Base-by-base conservation (phyloP, 83 land plant species). In the Picea mariana region DNA sequence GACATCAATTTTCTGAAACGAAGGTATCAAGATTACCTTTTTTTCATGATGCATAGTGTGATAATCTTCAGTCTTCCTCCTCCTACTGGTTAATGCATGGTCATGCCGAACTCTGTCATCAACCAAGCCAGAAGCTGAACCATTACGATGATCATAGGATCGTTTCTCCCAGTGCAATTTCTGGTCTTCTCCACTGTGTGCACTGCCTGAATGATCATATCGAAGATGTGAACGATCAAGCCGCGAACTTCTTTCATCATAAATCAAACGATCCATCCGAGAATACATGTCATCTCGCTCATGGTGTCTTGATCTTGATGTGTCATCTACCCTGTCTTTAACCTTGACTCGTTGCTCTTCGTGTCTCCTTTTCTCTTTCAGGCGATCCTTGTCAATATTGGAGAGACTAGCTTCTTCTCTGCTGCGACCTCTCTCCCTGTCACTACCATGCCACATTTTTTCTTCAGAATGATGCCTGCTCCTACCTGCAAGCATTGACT, bases 401-500 rank as follows among this genome's bases (percentile, higher is more conserved):
- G 77, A 62, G 61, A 79, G 83, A 75, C 83, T 83, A 38, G 82
- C 24, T 4, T 87, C 94, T 84, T 87, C 91, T 82, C 86, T 87
- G 12, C 18, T 73, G 44, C 86, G 84, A 65, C 68, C 55, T 52
- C 79, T 82, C 49, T 81, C 83, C 80, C 85, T 82, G 64, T 65
- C 77, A 82, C 83, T 86, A 62, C 85, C 83, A 47, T 20, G 81
- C 83, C 68, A 79, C 78, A 73, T 58, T 79, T 81, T 83, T 62
- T 90, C 90, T 62, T 87, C 92, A 55, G 75, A 47, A 71, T 82
- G 81, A 26, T 85, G 91, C 24, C 86, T 91, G 84, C 89, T 87
- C 80, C 87, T 81, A 20, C 85, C 67, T 79, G 82, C 79, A 64
- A 75, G n/a, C 17, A 78, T 40, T 78, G 87, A 78, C 82, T 47